Evolutionary conservation across 177 flowering plant genomes (phyloP).

Genomic region (Vitis hybrid): DNA sequence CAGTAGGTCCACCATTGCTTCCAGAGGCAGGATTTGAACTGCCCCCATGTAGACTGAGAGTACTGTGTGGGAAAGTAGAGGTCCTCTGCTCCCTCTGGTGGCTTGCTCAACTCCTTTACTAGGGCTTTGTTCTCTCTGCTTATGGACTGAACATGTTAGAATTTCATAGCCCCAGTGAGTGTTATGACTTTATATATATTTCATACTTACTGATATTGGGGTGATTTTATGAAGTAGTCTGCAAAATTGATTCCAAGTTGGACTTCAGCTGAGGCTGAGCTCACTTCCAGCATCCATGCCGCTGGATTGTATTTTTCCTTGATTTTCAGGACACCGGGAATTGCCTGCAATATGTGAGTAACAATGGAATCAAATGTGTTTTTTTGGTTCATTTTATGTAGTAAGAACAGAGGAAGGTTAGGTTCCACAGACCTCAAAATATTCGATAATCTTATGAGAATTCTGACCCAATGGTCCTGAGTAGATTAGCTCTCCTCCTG

Average conservation of each 20-base stretch:
- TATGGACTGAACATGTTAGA: constrained; percentile 10
- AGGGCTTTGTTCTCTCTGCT: constrained; percentile 62
- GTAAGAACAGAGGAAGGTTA: not conserved
- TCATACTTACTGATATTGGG: constrained; percentile 61
- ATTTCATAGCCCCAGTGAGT: not conserved
- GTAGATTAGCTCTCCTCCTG: constrained; percentile 90
- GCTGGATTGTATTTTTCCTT: constrained; percentile 80
- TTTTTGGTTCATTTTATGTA: not conserved
- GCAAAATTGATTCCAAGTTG: constrained; percentile 75
- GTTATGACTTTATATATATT: not conserved
- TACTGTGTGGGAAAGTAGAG: constrained; percentile 61
- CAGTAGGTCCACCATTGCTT: constrained; percentile 81
- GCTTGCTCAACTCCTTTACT: constrained; percentile 60
- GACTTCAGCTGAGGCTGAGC: constrained; percentile 72
- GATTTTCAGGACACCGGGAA: constrained; percentile 75
- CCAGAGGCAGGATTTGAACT: constrained; percentile 76
- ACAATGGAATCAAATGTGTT: not conserved
- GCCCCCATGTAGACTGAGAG: constrained; percentile 64
- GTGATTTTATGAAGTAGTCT: constrained; percentile 61
- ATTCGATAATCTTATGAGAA: constrained; percentile 63
- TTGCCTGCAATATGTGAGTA: constrained; percentile 33
- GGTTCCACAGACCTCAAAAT: constrained; percentile 58
- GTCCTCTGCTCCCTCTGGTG: constrained; percentile 65
- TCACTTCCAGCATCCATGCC: constrained; percentile 92
- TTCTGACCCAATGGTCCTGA: constrained; percentile 66